These are phyloP conservation scores for Anthracocystis setariae DNA, from an alignment of 1,284 basidiomycete genomes.

Conservation along the genomic window DNA sequence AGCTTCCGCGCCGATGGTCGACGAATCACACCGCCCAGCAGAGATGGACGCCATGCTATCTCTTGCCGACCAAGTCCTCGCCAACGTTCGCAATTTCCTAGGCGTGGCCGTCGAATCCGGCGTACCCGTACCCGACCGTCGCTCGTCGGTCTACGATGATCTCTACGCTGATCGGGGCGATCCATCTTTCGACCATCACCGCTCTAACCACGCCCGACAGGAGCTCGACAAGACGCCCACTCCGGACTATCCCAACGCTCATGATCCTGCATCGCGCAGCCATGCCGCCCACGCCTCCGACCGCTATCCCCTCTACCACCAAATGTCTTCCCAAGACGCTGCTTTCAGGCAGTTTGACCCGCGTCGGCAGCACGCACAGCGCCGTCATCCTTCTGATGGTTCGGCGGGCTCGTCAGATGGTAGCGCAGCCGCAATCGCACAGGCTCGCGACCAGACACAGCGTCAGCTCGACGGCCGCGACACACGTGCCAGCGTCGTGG, in stretches of 20 bases:
- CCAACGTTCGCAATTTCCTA: slow-evolving; percentile 70
- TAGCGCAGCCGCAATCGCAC: slow-evolving; percentile 28
- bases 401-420: slow-evolving; percentile 38
- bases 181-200: neutral
- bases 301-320: slow-evolving; percentile 17
- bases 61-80: slow-evolving; percentile 69
- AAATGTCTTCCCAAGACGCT: slow-evolving; percentile 2
- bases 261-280: slow-evolving; percentile 16
- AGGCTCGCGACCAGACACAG: slow-evolving; percentile 37
- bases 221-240: slow-evolving; percentile 61
- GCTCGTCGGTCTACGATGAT: slow-evolving; percentile 58
- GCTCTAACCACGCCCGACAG: slow-evolving; percentile 5
- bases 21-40: slow-evolving; percentile 63
- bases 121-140: slow-evolving; percentile 75
- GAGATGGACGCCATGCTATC: slow-evolving; percentile 68
- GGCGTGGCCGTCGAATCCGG: slow-evolving; percentile 82
- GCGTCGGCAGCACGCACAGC: slow-evolving; percentile 24
- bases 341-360: slow-evolving; percentile 26
- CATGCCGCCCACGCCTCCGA: slow-evolving; percentile 20
- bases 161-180: slow-evolving; percentile 34
- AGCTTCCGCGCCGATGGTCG: slow-evolving; percentile 70
- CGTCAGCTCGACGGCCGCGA: slow-evolving; percentile 33
- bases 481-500: slow-evolving; percentile 20
- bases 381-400: slow-evolving; percentile 45
- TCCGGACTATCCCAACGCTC: slow-evolving; percentile 43